phyloP scores from a whole-genome alignment of 1,284 basidiomycete genomes.

The Boletus albobrunnescens region DNA sequence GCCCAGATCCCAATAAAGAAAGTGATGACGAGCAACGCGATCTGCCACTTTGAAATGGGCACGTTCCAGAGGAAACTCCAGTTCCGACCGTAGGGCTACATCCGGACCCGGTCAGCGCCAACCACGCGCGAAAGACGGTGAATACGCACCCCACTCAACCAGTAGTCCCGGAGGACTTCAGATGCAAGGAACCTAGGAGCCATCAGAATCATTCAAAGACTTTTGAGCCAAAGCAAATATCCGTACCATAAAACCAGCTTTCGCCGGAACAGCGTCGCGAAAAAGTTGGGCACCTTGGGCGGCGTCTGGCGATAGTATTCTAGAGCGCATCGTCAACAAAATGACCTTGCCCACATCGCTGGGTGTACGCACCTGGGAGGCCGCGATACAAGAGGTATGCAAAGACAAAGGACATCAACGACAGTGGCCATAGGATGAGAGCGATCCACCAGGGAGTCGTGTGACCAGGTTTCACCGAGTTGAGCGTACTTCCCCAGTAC shows the following conservation, averaged over 20 bases:
- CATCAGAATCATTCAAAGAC: constrained; percentile 3
- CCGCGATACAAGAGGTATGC: constrained; percentile 81
- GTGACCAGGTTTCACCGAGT: constrained; percentile 46
- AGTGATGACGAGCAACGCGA: constrained; percentile 68
- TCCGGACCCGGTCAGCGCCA: constrained; percentile 13
- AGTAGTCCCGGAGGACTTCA: constrained; percentile 86
- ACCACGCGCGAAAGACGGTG: neutral
- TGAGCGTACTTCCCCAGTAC: constrained; percentile 89
- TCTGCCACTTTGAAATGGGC: constrained; percentile 79
- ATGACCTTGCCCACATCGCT: neutral
- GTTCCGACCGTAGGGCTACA: constrained; percentile 82
- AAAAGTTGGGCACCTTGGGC: constrained; percentile 88
- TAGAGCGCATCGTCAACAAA: constrained; percentile 26
- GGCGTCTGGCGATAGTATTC: constrained; percentile 87
- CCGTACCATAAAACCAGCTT: constrained; percentile 80
- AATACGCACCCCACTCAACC: constrained; percentile 73
- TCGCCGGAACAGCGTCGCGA: constrained; percentile 80
- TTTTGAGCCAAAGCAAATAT: neutral
- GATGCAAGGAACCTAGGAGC: constrained; percentile 67
- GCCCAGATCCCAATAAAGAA: constrained; percentile 90
- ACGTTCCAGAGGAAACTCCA: constrained; percentile 90
- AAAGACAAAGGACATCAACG: constrained; percentile 70
- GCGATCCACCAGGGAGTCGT: constrained; percentile 80
- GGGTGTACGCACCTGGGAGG: constrained; percentile 61
- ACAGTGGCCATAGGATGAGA: constrained; percentile 78